These are phyloP conservation scores for Meyerozyma carpophila DNA, from an alignment of 1,139 yeast species.

Conservation along the genomic window DNA sequence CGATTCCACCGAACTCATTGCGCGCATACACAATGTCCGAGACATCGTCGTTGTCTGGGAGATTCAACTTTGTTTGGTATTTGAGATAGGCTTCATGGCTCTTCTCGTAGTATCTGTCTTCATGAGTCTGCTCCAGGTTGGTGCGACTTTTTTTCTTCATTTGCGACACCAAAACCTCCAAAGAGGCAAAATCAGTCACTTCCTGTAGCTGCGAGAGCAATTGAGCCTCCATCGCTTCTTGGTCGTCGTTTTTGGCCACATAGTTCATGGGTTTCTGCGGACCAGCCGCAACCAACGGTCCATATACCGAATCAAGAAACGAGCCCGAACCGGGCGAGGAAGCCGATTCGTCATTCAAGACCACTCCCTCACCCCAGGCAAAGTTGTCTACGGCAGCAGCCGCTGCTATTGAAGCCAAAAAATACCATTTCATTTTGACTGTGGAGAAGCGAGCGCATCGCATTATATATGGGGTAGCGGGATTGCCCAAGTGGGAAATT, in stretches of 20 bases:
- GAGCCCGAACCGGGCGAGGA: background rate
- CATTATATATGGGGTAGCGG: background rate
- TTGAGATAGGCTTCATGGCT: constrained; percentile 14
- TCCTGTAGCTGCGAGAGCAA: background rate
- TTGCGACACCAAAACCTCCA: background rate
- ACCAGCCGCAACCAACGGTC: background rate
- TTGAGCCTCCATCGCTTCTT: background rate
- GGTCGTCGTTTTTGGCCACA: background rate
- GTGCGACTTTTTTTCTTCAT: background rate
- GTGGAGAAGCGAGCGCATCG: background rate
- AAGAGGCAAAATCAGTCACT: background rate
- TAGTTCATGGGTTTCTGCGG: background rate
- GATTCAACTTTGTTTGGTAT: constrained; percentile 19
- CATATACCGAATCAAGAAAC: constrained; percentile 1
- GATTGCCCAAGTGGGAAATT: background rate
- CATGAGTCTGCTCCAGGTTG: background rate
- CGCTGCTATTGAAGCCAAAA: background rate
- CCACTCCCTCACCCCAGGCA: background rate
- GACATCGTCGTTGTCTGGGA: constrained; percentile 35
- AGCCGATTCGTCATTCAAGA: background rate
- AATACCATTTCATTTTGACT: background rate
- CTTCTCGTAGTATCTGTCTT: background rate
- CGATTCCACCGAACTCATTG: constrained; percentile 12
- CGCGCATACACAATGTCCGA: constrained; percentile 20
- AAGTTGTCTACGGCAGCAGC: background rate